Percentiles rank a stretch among this genome's conserved stretches.
Evolutionary conservation across 805 yeast genomes (phyloP).

Genomic region (Kazachstania bromeliacearum): DNA sequence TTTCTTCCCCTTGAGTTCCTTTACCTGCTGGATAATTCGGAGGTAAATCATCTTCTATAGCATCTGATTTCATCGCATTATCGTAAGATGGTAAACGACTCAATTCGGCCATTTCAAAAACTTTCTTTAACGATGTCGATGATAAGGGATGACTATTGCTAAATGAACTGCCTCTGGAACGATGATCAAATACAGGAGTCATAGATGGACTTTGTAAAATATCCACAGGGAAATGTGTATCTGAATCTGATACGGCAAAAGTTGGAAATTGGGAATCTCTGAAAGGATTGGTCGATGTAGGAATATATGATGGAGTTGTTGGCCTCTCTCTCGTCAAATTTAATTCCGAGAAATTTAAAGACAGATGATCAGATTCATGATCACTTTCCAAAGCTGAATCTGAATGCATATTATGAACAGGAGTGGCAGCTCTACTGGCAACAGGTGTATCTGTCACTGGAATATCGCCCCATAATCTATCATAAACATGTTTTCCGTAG

Average conservation of each 20-base stretch:
- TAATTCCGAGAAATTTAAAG: background rate
- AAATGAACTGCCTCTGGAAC: slow-evolving; percentile 52
- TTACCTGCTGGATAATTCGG: slow-evolving; percentile 46
- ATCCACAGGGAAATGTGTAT: slow-evolving; percentile 1
- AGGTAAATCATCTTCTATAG: slow-evolving; percentile 45
- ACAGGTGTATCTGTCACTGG: slow-evolving; percentile 5
- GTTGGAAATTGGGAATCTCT: slow-evolving; percentile 5
- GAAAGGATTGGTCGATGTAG: slow-evolving; percentile 3
- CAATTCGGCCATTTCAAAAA: slow-evolving; percentile 37
- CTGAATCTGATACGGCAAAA: slow-evolving; percentile 5
- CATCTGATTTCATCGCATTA: slow-evolving; percentile 55
- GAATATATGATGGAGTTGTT: slow-evolving; percentile 3
- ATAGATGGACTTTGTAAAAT: slow-evolving; percentile 8
- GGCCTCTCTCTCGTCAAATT: slow-evolving; percentile 1
- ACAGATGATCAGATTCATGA: background rate
- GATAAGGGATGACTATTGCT: slow-evolving; percentile 32
- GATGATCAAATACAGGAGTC: slow-evolving; percentile 47
- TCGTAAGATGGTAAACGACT: slow-evolving; percentile 78
- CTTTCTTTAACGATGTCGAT: slow-evolving; percentile 20
- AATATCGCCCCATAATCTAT: slow-evolving; percentile 63
- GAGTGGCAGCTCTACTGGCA: slow-evolving; percentile 3
- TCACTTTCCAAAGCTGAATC: background rate
- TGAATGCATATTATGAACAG: background rate
- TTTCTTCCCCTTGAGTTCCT: background rate
- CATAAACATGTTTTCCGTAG: slow-evolving; percentile 74